Base-by-base conservation (phyloP, 2,329 filamentous ascomycete species). In the Blastomyces gilchristii region DNA sequence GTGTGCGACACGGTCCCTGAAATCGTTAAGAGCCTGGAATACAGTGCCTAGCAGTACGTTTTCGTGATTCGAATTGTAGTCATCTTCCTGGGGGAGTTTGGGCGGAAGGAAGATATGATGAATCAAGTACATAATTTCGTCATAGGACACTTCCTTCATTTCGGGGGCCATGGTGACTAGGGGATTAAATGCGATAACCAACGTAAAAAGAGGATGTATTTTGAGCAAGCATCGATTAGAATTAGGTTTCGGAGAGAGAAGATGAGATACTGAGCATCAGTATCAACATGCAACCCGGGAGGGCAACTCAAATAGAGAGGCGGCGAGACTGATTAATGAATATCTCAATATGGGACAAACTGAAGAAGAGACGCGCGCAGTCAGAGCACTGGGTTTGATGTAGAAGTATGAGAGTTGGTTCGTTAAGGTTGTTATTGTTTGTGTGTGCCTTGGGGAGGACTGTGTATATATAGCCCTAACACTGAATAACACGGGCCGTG, bases 91-190 rank as follows among this genome's bases (percentile, higher is more conserved):
- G 0, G 80, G 81, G 0, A 82, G 70, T 50, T 79, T 73, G 0
- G 79, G 78, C 0, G 80, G 81, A 0, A 83, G 73, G 25, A 81
- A 80, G 0, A 82, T 68, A 65, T 83, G 79, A 47, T 81, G 68
- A 47, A 80, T 71, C 2, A 80, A 62, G 64, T 77, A 79, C 18
- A 63, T 41, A 45, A 45, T 45, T n/a, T 16, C 25, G 0, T 2
- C 12, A 28, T 28, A 3, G 4, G 50, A 53, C 5, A 49, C 5
- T 49, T 11, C 3, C 8, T 3, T 22, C 47, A 12, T 49, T 49
- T 22, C n/a, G n/a, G 47, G n/a, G n/a, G 47, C n/a, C 47, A 53
- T 53, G 28, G 16, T n/a, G 50, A 53, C 12, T 34, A 28, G 5
- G 18, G 18, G 18, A 16, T 47, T 47, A 47, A 47, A 12, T 22